Percentiles rank a stretch among this genome's conserved stretches.
phyloP scores from a whole-genome alignment of 345 rosid genomes.

The Eucalyptus urophylla region DNA sequence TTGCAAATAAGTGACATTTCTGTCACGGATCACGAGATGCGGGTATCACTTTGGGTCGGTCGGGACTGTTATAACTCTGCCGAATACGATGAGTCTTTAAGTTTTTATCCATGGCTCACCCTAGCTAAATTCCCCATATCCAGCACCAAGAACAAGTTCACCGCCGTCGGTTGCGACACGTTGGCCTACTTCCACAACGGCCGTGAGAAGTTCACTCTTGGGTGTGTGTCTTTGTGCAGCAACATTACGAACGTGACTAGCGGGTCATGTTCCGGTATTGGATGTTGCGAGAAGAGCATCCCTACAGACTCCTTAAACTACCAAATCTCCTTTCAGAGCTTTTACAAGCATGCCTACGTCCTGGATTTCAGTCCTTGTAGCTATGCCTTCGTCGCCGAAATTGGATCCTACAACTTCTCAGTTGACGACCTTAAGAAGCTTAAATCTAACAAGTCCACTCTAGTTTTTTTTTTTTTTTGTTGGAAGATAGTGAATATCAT shows the following conservation, averaged over 20 bases:
- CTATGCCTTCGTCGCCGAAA: too few species aligned
- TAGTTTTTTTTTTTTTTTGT: too few species aligned
- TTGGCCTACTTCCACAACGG: rapidly evolving
- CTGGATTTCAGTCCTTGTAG: too few species aligned
- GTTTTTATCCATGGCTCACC: rapidly evolving
- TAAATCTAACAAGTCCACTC: too few species aligned
- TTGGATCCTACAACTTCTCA: too few species aligned
- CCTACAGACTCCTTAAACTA: background rate
- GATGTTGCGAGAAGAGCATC: constrained; percentile 18
- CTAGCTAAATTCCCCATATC: background rate
- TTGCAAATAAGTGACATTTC: background rate
- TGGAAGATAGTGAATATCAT: too few species aligned
- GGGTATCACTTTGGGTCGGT: rapidly evolving
- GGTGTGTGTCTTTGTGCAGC: background rate
- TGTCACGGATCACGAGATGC: rapidly evolving
- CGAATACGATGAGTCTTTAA: rapidly evolving
- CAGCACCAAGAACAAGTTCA: background rate
- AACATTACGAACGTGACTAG: rapidly evolving
- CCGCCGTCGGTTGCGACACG: background rate
- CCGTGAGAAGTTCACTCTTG: rapidly evolving
- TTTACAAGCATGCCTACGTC: too few species aligned
- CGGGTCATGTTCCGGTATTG: background rate
- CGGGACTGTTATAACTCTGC: rapidly evolving
- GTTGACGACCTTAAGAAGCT: too few species aligned
- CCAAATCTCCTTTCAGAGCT: rapidly evolving